phyloP scores from a whole-genome alignment of 2,329 filamentous ascomycete genomes.

The Colletotrichum sp. region DNA sequence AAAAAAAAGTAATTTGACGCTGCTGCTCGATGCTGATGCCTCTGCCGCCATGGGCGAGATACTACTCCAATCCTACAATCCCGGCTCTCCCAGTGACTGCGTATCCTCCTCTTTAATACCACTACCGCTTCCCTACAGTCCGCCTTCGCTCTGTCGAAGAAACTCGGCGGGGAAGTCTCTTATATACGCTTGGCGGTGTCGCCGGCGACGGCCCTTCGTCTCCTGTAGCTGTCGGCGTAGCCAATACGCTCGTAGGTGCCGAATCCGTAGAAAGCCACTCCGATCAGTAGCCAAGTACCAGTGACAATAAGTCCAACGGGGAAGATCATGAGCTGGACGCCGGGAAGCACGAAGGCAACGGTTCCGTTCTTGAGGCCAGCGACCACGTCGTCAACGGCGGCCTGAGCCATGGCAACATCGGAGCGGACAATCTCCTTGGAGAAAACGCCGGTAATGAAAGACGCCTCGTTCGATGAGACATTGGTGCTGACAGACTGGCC shows the following conservation, averaged over 20 bases:
- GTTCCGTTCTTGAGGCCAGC: slow-evolving; percentile 53
- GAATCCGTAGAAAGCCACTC: slow-evolving; percentile 61
- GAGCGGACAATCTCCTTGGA: slow-evolving; percentile 61
- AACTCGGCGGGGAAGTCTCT: background rate
- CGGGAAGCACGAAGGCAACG: slow-evolving; percentile 72
- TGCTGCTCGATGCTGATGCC: slow-evolving; percentile 21
- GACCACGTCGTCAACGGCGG: slow-evolving; percentile 53
- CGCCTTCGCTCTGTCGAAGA: background rate
- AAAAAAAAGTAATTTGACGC: slow-evolving; percentile 6
- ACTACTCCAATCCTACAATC: background rate
- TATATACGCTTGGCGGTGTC: slow-evolving; percentile 32
- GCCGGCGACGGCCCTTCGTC: slow-evolving; percentile 48
- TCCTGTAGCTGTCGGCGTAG: slow-evolving; percentile 68
- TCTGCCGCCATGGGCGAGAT: background rate
- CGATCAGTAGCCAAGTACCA: slow-evolving; percentile 63
- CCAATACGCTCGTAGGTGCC: slow-evolving; percentile 71
- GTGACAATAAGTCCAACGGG: slow-evolving; percentile 74
- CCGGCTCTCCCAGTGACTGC: background rate
- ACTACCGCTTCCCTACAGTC: background rate
- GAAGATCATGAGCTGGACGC: slow-evolving; percentile 70
- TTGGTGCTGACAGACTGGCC: slow-evolving; percentile 64
- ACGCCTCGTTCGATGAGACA: slow-evolving; percentile 72
- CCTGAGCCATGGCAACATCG: slow-evolving; percentile 50
- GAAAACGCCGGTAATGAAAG: slow-evolving; percentile 75
- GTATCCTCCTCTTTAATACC: background rate